Evolutionary conservation across 495 filamentous ascomycete genomes (phyloP).

Genomic region (Penicillium crystallinum): DNA sequence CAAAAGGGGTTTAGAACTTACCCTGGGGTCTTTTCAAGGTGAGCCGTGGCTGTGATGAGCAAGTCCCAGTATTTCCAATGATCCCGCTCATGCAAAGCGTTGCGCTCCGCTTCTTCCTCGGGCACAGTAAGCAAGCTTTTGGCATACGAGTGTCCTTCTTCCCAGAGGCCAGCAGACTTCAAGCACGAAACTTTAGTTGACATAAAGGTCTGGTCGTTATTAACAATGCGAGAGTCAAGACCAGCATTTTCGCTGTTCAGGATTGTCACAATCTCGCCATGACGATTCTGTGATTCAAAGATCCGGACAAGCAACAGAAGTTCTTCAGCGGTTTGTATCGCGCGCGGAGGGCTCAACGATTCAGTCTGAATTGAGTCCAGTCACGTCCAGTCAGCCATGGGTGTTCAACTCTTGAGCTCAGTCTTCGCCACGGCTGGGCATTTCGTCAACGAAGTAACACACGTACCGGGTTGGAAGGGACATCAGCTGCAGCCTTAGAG

Average conservation of each 20-base stretch:
- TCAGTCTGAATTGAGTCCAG: slow-evolving; percentile 29
- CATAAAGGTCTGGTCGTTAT: slow-evolving; percentile 49
- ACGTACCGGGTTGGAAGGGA: slow-evolving; percentile 43
- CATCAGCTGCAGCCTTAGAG: slow-evolving; percentile 51
- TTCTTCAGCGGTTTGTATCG: slow-evolving; percentile 52
- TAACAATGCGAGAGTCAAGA: slow-evolving; percentile 44
- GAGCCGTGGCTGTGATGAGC: slow-evolving; percentile 24
- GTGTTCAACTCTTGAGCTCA: background rate
- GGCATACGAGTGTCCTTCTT: slow-evolving; percentile 39
- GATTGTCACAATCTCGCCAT: slow-evolving; percentile 45
- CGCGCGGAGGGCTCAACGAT: slow-evolving; percentile 41
- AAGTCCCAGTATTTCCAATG: slow-evolving; percentile 57
- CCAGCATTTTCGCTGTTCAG: slow-evolving; percentile 49
- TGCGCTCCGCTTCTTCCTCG: slow-evolving; percentile 26
- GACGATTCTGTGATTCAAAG: slow-evolving; percentile 41
- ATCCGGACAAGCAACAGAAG: slow-evolving; percentile 50
- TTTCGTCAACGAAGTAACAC: background rate
- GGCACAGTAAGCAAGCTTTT: slow-evolving; percentile 35
- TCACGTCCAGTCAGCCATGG: background rate
- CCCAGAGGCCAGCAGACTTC: slow-evolving; percentile 43
- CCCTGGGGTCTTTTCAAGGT: slow-evolving; percentile 27
- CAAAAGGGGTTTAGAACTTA: slow-evolving; percentile 8
- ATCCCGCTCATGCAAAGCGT: slow-evolving; percentile 43
- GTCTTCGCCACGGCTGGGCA: background rate
- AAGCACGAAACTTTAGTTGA: slow-evolving; percentile 41